Evolutionary conservation across 192 early-diverging fungal genomes (phyloP).

Genomic region (Coemansia sp.): DNA sequence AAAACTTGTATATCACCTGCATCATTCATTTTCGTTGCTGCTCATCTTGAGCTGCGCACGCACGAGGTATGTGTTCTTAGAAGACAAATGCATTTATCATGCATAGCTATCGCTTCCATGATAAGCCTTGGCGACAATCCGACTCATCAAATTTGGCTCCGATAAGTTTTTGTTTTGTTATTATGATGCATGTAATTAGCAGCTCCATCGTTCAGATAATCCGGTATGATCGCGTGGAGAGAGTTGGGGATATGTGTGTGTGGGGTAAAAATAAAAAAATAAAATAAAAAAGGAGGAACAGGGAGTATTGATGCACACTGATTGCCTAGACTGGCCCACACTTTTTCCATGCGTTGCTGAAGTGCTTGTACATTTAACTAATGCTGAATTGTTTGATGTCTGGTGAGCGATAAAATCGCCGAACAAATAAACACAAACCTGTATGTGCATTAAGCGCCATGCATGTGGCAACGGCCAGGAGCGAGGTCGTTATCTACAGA

Average conservation of each 20-base stretch:
- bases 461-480: not conserved
- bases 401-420: constrained; percentile 11
- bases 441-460: constrained; percentile 3
- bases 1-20: constrained; percentile 1
- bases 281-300: not conserved
- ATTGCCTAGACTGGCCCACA: not conserved
- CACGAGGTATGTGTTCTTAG: constrained; percentile 5
- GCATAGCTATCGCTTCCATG: not conserved
- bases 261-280: too few relatives aligned
- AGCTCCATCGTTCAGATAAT: not conserved
- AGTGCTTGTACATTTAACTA: not conserved
- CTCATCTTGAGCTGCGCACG: not conserved
- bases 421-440: constrained; percentile 12
- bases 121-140: not conserved
- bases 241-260: not conserved
- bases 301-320: not conserved
- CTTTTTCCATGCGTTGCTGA: not conserved
- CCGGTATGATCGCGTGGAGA: constrained; percentile 1
- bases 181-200: not conserved
- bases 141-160: not conserved
- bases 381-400: not conserved
- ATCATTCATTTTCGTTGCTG: not conserved
- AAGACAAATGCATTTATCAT: not conserved
- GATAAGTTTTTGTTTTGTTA: not conserved
- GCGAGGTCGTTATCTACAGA: not conserved